These are phyloP conservation scores for Dunaliella sp. DNA, from an alignment of 139 green algal species.

Conservation along the genomic window DNA sequence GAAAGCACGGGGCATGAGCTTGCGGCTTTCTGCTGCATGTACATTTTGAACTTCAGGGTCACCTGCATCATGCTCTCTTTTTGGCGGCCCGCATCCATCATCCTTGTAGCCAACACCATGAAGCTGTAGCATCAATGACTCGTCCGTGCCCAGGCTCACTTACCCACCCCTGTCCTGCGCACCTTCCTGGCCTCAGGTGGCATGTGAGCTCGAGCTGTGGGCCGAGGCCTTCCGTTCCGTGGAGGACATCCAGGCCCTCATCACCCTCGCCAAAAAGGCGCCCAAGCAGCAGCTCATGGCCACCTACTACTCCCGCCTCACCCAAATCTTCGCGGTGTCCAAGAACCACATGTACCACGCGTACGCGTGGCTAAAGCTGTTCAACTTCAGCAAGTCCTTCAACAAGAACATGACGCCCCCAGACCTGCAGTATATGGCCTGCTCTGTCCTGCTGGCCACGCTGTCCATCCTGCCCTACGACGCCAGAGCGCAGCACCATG, in stretches of 20 bases:
- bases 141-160: no score
- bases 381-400: conserved; percentile 24
- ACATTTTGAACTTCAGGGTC: no score
- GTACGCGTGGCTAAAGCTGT: conserved; percentile 92
- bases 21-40: no score
- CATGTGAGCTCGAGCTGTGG: conserved; percentile 96
- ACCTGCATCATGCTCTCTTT: no score
- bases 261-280: conserved; percentile 78
- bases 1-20: no score
- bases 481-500: conserved; percentile 17
- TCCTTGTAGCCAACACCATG: no score
- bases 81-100: no score
- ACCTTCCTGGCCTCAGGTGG: conserved; percentile 49
- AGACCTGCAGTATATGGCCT: conserved; percentile 72
- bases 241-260: conserved; percentile 96
- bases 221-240: conserved; percentile 97
- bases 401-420: conserved; percentile 29
- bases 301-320: conserved; percentile 85
- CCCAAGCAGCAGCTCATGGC: conserved; percentile 94
- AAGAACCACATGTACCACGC: conserved; percentile 91
- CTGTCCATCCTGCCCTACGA: conserved; percentile 92
- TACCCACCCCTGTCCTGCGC: no score
- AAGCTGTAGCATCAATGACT: no score
- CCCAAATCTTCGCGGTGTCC: conserved; percentile 81
- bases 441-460: conserved; percentile 87